Evolutionary conservation across 2,329 filamentous ascomycete species (phyloP), one percentile per base, ranked within the genome.

Genomic region (Ceratocystis diversiconidia): DNA sequence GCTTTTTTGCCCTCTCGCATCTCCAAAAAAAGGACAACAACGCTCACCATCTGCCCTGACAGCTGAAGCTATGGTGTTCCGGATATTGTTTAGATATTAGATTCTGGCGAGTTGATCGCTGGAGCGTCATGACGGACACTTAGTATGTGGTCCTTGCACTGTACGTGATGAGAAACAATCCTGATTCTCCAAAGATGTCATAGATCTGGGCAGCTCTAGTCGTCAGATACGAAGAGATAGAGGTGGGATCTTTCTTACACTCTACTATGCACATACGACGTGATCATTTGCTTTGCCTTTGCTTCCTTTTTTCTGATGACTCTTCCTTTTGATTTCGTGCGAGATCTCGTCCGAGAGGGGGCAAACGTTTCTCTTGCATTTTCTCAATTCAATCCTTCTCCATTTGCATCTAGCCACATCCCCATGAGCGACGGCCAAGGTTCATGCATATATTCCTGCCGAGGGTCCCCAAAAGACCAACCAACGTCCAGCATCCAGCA

Each of bases 41-140:
- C 36, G 55, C 55, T 59, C 55, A 19, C 55, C 25, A 32, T 59
- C 55, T 59, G 55, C 55, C 55, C 55, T 59, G 55, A 59, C 55
- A 59, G 55, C 55, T 59, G 55, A 59, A 59, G 55, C 28, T 36
- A 59, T 59, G 55, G 55, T 59, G 55, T 17, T 15, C 25, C 3
- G 30, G 55, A 59, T 36, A 36, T 59, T 59, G 55, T n/a, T 59
- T 59, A 10, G 25, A 59, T 32, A 59, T 32, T 30, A 30, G 55
- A 59, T 59, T 5, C 25, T n/a, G 19, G 30, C 25, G 7, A 19
- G 3, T 36, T 59, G 28, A 8, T 59, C 55, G 12, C 55, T 36
- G 55, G 17, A 2, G 28, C 28, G 15, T 59, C 55, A 28, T n/a
- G n/a, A 6, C 55, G 15, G 32, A n/a, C 25, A 32, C n/a, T 59